phyloP scores from a whole-genome alignment of 768 basidiomycete species.

The Mycena haematopus region DNA sequence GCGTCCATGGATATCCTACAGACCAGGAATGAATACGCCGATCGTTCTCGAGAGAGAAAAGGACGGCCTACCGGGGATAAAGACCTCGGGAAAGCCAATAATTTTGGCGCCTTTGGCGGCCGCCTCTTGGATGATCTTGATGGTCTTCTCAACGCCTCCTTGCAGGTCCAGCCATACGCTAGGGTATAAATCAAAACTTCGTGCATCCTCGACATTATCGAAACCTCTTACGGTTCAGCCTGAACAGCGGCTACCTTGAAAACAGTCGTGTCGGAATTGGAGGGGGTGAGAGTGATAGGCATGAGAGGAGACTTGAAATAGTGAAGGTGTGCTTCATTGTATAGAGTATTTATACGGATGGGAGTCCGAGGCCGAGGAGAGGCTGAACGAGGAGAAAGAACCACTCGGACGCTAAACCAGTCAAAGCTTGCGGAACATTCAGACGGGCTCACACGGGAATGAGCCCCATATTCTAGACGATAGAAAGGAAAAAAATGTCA shows the following conservation, averaged over 20 bases:
- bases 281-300: slow-evolving; percentile 34
- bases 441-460: not conserved
- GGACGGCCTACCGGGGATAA: slow-evolving; percentile 34
- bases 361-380: too few relatives aligned
- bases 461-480: not conserved
- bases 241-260: slow-evolving; percentile 40
- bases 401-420: not conserved
- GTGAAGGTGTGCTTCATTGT: not conserved
- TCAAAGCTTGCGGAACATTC: not conserved
- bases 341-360: slow-evolving; percentile 12
- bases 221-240: slow-evolving; percentile 35
- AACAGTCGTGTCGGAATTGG: slow-evolving; percentile 32
- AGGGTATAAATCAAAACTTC: not conserved
- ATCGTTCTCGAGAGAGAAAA: not conserved
- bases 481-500: not conserved
- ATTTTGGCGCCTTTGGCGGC: slow-evolving; percentile 38
- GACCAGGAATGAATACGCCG: not conserved
- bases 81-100: slow-evolving; percentile 40
- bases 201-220: not conserved
- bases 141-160: slow-evolving; percentile 39
- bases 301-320: slow-evolving; percentile 11
- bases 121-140: slow-evolving; percentile 37
- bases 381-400: not conserved
- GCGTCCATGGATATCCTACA: slow-evolving; percentile 40
- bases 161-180: slow-evolving; percentile 38